Conservation (phyloP, 2,329 filamentous ascomycete genomes). For the Cercospora nicotianae region DNA sequence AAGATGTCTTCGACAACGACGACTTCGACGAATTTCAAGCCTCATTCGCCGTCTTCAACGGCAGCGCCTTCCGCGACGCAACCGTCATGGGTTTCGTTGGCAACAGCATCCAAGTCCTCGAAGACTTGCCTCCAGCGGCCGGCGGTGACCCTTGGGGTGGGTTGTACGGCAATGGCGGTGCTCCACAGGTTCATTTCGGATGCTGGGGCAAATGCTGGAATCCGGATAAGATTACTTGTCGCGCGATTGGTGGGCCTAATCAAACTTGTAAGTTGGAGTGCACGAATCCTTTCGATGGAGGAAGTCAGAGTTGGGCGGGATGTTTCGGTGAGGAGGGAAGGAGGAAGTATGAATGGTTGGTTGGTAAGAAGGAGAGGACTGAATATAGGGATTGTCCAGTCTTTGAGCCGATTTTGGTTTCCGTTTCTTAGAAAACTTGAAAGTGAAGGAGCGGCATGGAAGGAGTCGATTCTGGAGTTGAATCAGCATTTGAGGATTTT, state of each 20-base stretch:
- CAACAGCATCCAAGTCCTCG: not conserved
- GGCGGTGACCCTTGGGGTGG: not conserved
- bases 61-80: not conserved
- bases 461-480: not conserved
- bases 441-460: not conserved
- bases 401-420: not conserved
- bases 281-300: not conserved
- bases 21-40: not conserved
- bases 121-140: not conserved
- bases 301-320: not conserved
- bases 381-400: not conserved
- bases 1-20: not conserved
- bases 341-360: not conserved
- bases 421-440: not conserved
- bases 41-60: not conserved
- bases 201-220: not conserved
- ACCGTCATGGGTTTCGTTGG: not conserved
- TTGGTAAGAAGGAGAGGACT: not conserved
- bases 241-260: not conserved
- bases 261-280: not conserved
- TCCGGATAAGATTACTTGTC: not conserved
- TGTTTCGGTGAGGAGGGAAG: not conserved
- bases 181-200: not conserved
- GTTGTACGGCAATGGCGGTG: not conserved
- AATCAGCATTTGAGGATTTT: not conserved